phyloP scores from a whole-genome alignment of 805 yeast genomes.

The Phaffomyces opuntiae region DNA sequence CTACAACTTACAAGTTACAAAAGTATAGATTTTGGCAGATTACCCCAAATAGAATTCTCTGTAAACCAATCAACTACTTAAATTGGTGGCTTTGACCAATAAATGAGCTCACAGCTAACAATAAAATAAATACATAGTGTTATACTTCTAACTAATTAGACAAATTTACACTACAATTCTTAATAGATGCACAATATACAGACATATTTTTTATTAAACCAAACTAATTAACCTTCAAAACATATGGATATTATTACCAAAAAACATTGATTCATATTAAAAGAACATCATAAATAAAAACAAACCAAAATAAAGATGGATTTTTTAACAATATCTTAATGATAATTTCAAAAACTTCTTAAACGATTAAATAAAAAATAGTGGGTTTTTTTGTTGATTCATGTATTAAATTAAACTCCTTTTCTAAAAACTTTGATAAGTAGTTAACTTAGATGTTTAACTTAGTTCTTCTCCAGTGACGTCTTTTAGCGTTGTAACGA shows the following conservation, averaged over 20 bases:
- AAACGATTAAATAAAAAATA: not conserved
- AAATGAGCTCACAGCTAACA: too few relatives aligned
- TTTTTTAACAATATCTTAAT: not conserved
- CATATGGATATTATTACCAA: constrained; percentile 2
- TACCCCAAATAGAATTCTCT: too few relatives aligned
- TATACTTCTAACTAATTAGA: not conserved
- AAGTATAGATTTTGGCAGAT: too few relatives aligned
- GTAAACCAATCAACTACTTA: too few relatives aligned
- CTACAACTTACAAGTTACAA: too few relatives aligned
- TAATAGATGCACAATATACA: constrained; percentile 19
- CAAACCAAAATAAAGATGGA: too few relatives aligned
- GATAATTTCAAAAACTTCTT: constrained; percentile 1
- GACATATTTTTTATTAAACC: constrained; percentile 13
- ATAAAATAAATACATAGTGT: too few relatives aligned
- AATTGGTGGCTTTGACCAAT: too few relatives aligned
- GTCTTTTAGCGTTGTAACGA: constrained; percentile 99
- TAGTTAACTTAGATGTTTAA: constrained; percentile 67
- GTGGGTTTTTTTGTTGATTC: constrained; percentile 6
- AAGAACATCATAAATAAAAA: not conserved
- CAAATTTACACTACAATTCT: not conserved
- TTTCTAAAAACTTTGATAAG: not conserved
- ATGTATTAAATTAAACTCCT: constrained; percentile 5
- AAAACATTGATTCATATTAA: not conserved
- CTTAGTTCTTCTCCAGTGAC: constrained; percentile 99
- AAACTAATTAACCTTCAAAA: constrained; percentile 1